Evolutionary conservation across 495 filamentous ascomycete genomes (phyloP).

Genomic region (Lichenothelia convexa): DNA sequence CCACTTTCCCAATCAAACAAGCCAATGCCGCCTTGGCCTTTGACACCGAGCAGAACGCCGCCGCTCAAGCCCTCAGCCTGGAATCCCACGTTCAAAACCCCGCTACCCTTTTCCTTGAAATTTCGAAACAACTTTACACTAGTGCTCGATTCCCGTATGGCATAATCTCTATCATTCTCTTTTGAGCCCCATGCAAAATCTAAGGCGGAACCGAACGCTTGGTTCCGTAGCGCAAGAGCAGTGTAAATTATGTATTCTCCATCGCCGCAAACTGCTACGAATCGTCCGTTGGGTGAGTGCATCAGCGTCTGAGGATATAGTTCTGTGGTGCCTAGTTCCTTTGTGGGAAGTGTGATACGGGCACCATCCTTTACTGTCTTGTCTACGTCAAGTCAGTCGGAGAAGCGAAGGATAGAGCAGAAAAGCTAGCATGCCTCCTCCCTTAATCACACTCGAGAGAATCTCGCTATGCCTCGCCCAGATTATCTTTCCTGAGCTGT

Average conservation of each 20-base stretch:
- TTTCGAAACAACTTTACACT: conserved; percentile 96
- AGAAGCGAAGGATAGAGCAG: no score
- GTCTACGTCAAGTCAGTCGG: conserved; percentile 30
- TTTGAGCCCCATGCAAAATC: conserved; percentile 97
- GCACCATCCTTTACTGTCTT: conserved; percentile 70
- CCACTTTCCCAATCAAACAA: conserved; percentile 94
- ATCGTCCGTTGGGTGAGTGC: conserved; percentile 94
- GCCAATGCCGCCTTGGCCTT: conserved; percentile 82
- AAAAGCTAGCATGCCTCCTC: conserved; percentile 40
- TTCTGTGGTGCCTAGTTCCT: conserved; percentile 89
- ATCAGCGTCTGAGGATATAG: conserved; percentile 87
- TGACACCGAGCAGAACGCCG: conserved; percentile 85
- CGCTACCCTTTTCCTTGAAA: conserved; percentile 72
- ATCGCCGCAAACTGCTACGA: conserved; percentile 92
- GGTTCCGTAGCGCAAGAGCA: conserved; percentile 90
- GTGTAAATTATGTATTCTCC: conserved; percentile 99
- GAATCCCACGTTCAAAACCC: conserved; percentile 86
- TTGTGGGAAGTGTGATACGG: conserved; percentile 67
- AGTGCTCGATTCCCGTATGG: conserved; percentile 80
- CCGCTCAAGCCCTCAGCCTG: conserved; percentile 82
- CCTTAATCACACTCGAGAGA: conserved; percentile 86
- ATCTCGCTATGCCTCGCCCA: conserved; percentile 93
- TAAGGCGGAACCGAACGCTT: conserved; percentile 83
- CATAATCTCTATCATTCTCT: conserved; percentile 96
- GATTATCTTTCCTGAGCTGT: conserved; percentile 81